phyloP scores from a whole-genome alignment of 73 alveolate species.

The Symbiodinium natans region DNA sequence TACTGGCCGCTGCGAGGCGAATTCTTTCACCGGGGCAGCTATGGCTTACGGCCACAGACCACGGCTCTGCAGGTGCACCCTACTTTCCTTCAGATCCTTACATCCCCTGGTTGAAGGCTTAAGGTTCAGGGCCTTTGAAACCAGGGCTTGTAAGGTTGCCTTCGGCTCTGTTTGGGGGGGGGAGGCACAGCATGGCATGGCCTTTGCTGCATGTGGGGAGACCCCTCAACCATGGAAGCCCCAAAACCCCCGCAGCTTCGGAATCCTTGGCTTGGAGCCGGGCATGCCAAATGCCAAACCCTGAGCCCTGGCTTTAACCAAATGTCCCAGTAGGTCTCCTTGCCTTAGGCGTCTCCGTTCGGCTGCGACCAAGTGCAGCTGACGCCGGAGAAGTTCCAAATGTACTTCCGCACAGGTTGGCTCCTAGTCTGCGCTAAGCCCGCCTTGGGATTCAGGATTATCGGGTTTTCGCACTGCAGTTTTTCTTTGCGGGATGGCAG shows the following conservation, averaged over 20 bases:
- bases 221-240: no score
- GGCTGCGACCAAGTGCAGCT: not conserved
- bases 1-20: not conserved
- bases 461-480: not conserved
- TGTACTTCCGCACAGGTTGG: not conserved
- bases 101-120: no score
- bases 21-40: not conserved
- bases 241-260: not conserved
- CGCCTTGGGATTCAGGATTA: not conserved
- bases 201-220: no score
- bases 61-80: not conserved
- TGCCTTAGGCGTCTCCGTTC: not conserved
- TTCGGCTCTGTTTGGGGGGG: no score
- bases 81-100: no score
- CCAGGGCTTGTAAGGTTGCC: no score
- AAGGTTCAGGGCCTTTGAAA: no score
- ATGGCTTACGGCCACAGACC: not conserved
- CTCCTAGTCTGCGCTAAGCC: not conserved
- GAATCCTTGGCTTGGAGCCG: no score
- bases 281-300: not conserved
- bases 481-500: no score
- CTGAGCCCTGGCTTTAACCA: no score
- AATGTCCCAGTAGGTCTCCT: no score
- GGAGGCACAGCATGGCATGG: no score
- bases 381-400: not conserved